Percentiles rank a stretch among this genome's conserved stretches.
Evolutionary conservation across 2,329 filamentous ascomycete species (phyloP).

Genomic region (Diplodia corticola): DNA sequence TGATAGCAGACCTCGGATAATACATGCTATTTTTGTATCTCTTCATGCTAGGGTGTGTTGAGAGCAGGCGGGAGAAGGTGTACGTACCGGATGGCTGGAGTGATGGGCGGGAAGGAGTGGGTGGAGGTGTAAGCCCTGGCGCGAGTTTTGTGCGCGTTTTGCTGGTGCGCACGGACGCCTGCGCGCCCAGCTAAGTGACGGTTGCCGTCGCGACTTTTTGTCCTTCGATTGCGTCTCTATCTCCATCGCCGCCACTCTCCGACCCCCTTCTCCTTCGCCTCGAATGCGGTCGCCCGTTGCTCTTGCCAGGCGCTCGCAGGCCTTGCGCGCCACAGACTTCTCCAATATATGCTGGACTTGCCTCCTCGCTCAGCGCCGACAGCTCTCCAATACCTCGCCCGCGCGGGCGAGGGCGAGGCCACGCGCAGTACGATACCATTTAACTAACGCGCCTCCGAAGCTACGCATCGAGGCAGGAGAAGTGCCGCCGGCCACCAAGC

Average conservation of each 20-base stretch:
- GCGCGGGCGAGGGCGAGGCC: background rate
- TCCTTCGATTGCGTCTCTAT: background rate
- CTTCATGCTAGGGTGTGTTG: slow-evolving; percentile 32
- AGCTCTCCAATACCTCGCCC: slow-evolving; percentile 1
- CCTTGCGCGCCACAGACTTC: background rate
- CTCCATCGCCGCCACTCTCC: background rate
- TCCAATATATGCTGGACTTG: slow-evolving; percentile 21
- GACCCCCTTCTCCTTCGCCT: background rate
- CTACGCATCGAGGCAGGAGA: background rate
- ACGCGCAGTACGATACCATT: background rate
- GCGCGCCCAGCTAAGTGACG: background rate
- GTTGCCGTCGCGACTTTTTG: slow-evolving; percentile 12
- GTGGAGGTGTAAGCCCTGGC: background rate
- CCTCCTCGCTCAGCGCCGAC: slow-evolving; percentile 9
- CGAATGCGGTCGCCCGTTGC: background rate
- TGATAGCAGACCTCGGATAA: slow-evolving; percentile 45
- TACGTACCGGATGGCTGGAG: slow-evolving; percentile 4
- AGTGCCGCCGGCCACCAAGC: background rate
- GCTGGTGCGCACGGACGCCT: background rate
- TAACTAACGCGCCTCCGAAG: background rate
- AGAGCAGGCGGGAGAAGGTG: background rate
- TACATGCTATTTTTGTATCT: slow-evolving; percentile 49
- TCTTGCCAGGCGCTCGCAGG: background rate
- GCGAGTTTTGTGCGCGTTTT: slow-evolving; percentile 6
- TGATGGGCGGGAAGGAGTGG: background rate